These are phyloP conservation scores for Vigna angularis DNA, from an alignment of 306 rosid genomes.

Conservation along the genomic window DNA sequence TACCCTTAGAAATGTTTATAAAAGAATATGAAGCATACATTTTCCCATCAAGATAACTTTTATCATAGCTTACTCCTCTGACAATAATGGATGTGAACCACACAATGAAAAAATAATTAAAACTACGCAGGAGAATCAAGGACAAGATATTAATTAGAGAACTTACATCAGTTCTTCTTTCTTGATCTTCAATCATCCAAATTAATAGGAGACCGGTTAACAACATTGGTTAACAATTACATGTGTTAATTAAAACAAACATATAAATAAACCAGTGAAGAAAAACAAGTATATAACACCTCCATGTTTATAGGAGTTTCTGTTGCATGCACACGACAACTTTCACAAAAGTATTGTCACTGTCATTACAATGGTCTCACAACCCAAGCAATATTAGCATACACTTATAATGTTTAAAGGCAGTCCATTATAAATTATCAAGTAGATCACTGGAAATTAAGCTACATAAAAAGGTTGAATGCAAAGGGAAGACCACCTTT, in stretches of 20 bases:
- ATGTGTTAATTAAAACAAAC: too few relatives aligned
- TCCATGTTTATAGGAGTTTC: neutral
- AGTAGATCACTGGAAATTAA: neutral
- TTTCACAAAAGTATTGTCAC: neutral
- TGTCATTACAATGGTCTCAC: neutral
- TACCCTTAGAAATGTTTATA: slow-evolving; percentile 49
- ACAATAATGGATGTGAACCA: slow-evolving; percentile 16
- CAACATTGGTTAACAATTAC: too few relatives aligned
- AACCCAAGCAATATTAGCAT: neutral
- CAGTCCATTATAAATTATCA: neutral
- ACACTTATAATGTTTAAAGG: slow-evolving; percentile 14
- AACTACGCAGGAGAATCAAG: too few relatives aligned
- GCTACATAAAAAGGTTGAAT: slow-evolving; percentile 1
- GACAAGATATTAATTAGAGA: too few relatives aligned
- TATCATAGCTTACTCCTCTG: slow-evolving; percentile 3
- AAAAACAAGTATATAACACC: too few relatives aligned
- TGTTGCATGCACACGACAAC: slow-evolving; percentile 10
- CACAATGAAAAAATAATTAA: too few relatives aligned
- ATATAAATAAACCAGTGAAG: too few relatives aligned
- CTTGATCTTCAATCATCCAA: too few relatives aligned
- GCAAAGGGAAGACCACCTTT: slow-evolving; percentile 6
- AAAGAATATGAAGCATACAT: slow-evolving; percentile 53
- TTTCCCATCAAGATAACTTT: slow-evolving; percentile 44
- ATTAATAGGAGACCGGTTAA: too few relatives aligned
- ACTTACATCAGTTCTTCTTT: too few relatives aligned